Percentiles rank a stretch among this genome's conserved stretches.
Evolutionary conservation across 208 protist species (phyloP).

Genomic region (Wallacemonas sp.): DNA sequence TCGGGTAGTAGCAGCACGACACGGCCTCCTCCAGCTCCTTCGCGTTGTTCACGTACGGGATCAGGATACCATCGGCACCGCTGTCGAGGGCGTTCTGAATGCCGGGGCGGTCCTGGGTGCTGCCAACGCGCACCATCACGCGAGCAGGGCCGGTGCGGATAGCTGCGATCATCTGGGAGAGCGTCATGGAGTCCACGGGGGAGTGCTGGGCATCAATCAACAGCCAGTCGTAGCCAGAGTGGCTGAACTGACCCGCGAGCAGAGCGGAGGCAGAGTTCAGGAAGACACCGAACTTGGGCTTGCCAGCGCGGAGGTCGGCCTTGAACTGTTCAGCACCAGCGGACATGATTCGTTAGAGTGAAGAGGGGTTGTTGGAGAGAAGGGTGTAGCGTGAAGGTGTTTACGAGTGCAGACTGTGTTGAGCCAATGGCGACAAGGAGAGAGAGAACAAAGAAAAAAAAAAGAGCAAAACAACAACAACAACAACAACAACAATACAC

Average conservation of each 20-base stretch:
- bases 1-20: slow-evolving; percentile 82
- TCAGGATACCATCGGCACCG: slow-evolving; percentile 78
- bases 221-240: slow-evolving; percentile 85
- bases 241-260: slow-evolving; percentile 77
- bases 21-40: slow-evolving; percentile 70
- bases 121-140: slow-evolving; percentile 73
- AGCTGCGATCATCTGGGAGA: slow-evolving; percentile 62
- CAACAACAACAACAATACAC: too few relatives aligned
- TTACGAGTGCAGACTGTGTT: slow-evolving; percentile 9
- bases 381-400: not conserved
- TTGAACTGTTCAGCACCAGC: slow-evolving; percentile 78
- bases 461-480: not conserved
- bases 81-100: slow-evolving; percentile 79
- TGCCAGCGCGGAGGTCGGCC: slow-evolving; percentile 70
- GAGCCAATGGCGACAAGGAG: not conserved
- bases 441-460: slow-evolving; percentile 5
- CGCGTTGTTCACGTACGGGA: slow-evolving; percentile 82
- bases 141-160: slow-evolving; percentile 64
- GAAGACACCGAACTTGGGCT: slow-evolving; percentile 84
- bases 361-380: not conserved
- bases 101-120: slow-evolving; percentile 70
- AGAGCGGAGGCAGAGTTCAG: slow-evolving; percentile 71
- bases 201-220: slow-evolving; percentile 79
- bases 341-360: slow-evolving; percentile 34
- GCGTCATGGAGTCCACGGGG: slow-evolving; percentile 52